Conservation (phyloP, 2,329 filamentous ascomycete species). For the Fusarium equiseti region DNA sequence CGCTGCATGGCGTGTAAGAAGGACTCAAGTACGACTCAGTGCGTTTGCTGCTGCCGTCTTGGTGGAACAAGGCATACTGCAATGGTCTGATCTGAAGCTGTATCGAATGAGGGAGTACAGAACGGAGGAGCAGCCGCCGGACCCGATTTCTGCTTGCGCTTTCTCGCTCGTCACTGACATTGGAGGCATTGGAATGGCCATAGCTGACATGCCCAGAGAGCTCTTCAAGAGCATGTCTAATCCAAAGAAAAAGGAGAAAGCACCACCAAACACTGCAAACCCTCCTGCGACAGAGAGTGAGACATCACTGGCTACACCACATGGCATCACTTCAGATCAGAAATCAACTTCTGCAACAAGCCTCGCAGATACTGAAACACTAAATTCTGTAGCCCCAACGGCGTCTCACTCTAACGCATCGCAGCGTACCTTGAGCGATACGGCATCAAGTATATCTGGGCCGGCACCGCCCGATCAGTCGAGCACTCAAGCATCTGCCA, state of each 20-base stretch:
- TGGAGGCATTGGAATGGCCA: conserved; percentile 81
- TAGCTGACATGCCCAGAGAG: conserved; percentile 77
- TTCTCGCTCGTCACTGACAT: conserved; percentile 86
- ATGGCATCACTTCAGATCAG: conserved; percentile 14
- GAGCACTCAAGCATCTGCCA: conserved; percentile 19
- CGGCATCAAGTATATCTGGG: conserved; percentile 36
- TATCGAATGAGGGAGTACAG: conserved; percentile 74
- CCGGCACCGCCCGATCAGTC: conserved; percentile 27
- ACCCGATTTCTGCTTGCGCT: conserved; percentile 82
- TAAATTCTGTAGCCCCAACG: conserved; percentile 3
- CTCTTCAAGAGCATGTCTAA: conserved; percentile 60
- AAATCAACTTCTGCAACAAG: conserved; percentile 17
- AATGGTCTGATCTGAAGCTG: conserved; percentile 79
- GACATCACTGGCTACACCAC: conserved; percentile 6
- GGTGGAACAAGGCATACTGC: conserved; percentile 71
- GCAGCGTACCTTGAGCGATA: conserved; percentile 40
- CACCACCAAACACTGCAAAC: conserved; percentile 8
- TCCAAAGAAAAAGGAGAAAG: conserved; percentile 31
- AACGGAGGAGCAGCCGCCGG: conserved; percentile 81
- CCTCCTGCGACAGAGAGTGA: conserved; percentile 17
- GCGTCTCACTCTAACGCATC: conserved; percentile 41
- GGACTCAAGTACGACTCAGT: conserved; percentile 75
- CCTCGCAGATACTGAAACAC: conserved; percentile 16
- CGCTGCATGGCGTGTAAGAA: conserved; percentile 80
- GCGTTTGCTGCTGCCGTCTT: conserved; percentile 78